A percentile compares a stretch with the other conserved stretches of the same genome.
These are phyloP conservation scores for Funneliformis mosseae DNA, from an alignment of 192 early-diverging fungal species.

Conservation along the genomic window DNA sequence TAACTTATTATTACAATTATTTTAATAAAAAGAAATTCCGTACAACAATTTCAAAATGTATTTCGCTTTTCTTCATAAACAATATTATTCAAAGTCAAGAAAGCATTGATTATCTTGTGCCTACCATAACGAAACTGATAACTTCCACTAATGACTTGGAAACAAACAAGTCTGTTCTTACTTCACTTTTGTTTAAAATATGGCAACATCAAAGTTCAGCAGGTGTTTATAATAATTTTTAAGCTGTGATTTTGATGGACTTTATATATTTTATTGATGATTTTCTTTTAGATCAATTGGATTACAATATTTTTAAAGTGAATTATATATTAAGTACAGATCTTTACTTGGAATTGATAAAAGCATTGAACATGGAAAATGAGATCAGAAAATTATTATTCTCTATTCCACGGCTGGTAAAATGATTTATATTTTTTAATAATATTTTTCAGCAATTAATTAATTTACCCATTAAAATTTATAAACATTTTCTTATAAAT, in stretches of 20 bases:
- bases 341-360: background rate
- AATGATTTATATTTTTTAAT: background rate
- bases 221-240: background rate
- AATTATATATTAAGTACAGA: background rate
- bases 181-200: background rate
- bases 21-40: background rate
- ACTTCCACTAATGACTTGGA: background rate
- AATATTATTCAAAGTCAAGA: background rate
- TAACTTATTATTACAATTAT: too few relatives aligned
- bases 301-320: background rate
- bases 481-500: background rate
- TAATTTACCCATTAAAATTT: background rate
- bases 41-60: background rate
- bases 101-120: background rate
- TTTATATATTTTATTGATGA: background rate
- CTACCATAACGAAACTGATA: background rate
- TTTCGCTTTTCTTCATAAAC: background rate
- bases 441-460: background rate
- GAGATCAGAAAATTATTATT: background rate
- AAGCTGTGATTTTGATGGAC: background rate
- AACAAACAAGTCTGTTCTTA: background rate
- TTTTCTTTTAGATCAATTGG: background rate
- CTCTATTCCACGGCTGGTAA: background rate
- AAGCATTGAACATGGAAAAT: slow-evolving; percentile 4
- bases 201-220: background rate